Evolutionary conservation across 2,329 filamentous ascomycete genomes (phyloP).

Genomic region (Penicillium frequentans): DNA sequence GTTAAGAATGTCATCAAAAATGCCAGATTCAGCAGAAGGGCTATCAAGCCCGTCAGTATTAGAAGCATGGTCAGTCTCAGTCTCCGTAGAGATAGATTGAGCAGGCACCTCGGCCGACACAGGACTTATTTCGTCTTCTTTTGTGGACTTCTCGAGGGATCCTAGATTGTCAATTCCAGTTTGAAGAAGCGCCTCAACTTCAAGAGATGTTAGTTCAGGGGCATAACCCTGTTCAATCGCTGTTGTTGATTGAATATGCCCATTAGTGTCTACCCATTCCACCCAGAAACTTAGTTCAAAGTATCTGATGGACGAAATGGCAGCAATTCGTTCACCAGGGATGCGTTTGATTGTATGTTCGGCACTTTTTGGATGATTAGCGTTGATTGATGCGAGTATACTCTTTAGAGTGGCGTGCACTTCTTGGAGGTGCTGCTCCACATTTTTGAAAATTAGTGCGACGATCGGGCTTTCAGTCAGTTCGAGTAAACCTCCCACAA

Average conservation of each 20-base stretch:
- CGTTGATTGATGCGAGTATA: neutral
- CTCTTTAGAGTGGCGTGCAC: neutral
- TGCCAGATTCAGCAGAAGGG: neutral
- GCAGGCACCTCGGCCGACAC: neutral
- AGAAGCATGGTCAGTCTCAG: neutral
- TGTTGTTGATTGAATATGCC: neutral
- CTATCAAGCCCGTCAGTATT: neutral
- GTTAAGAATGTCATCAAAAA: neutral
- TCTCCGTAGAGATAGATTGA: neutral
- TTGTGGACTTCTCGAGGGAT: neutral
- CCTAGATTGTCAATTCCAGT: neutral
- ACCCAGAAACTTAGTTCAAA: neutral
- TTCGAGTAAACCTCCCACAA: neutral
- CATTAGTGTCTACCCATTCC: neutral
- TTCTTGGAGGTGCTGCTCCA: neutral
- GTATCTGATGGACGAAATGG: neutral
- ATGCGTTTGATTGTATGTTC: neutral
- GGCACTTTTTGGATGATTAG: neutral
- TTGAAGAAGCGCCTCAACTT: neutral
- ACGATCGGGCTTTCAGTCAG: neutral
- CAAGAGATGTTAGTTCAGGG: neutral
- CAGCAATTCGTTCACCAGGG: neutral
- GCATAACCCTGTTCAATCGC: neutral
- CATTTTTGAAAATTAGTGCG: neutral
- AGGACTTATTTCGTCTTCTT: accelerated